phyloP scores from a whole-genome alignment of 1,284 basidiomycete species.

The Malassezia obtusa region DNA sequence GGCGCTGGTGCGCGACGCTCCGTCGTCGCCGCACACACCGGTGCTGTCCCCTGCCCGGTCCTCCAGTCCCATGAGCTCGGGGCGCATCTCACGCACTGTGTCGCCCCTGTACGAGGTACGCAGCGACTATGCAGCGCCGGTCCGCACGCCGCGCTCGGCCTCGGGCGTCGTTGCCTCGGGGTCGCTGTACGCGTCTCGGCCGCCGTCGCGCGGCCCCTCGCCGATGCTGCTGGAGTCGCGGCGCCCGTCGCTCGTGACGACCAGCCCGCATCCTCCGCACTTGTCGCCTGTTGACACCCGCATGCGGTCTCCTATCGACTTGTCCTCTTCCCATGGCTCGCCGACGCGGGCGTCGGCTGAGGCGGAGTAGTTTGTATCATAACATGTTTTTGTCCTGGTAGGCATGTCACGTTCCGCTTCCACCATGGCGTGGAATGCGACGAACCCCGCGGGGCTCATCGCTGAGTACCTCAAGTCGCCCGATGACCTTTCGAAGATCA shows the following conservation, averaged over 20 bases:
- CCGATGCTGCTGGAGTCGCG: slow-evolving; percentile 7
- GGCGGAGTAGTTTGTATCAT: neutral
- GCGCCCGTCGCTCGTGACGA: neutral
- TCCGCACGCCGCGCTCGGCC: neutral
- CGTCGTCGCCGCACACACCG: neutral
- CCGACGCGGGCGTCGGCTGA: neutral
- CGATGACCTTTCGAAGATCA: slow-evolving; percentile 83
- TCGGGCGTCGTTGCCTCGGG: neutral
- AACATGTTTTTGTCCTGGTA: slow-evolving; percentile 5
- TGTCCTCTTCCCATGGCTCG: neutral
- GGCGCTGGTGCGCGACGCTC: neutral
- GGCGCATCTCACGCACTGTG: neutral
- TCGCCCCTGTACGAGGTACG: neutral
- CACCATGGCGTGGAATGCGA: slow-evolving; percentile 5
- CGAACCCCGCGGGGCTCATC: slow-evolving; percentile 17
- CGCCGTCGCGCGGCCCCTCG: slow-evolving; percentile 11
- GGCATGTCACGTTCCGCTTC: neutral
- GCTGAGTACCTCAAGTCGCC: slow-evolving; percentile 54
- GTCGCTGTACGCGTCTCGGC: neutral
- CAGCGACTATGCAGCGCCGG: neutral
- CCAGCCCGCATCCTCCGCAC: neutral
- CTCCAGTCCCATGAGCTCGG: neutral
- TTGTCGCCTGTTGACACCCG: neutral
- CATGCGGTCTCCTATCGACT: neutral
- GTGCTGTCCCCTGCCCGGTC: neutral